phyloP scores from a whole-genome alignment of 306 rosid genomes.

The Cotoneaster glaucophyllus region DNA sequence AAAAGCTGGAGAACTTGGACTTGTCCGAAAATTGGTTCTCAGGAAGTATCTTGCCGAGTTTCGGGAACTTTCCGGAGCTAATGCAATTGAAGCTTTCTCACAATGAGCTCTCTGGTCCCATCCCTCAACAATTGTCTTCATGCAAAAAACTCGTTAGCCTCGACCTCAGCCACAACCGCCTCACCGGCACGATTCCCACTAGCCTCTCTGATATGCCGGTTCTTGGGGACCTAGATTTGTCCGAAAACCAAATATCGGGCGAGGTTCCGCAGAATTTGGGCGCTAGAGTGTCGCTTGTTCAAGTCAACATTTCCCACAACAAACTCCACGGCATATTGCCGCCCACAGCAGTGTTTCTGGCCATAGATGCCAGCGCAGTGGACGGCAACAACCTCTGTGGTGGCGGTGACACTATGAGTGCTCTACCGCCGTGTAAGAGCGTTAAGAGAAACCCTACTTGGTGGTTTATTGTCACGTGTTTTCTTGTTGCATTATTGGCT shows the following conservation, averaged over 20 bases:
- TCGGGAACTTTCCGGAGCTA: conserved; percentile 35
- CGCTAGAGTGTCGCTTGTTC: conserved; percentile 52
- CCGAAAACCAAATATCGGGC: conserved; percentile 66
- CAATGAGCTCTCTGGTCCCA: conserved; percentile 51
- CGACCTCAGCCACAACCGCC: conserved; percentile 56
- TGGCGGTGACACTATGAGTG: conserved; percentile 22
- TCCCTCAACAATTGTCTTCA: conserved; percentile 48
- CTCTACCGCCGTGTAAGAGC: conserved; percentile 52
- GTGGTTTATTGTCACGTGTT: conserved; percentile 39
- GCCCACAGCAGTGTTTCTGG: conserved; percentile 63
- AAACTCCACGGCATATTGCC: conserved; percentile 67
- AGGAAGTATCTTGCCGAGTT: conserved; percentile 33
- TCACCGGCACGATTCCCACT: conserved; percentile 49
- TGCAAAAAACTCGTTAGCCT: conserved; percentile 64
- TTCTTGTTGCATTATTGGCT: conserved; percentile 23
- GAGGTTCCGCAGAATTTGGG: conserved; percentile 60
- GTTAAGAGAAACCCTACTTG: conserved; percentile 21
- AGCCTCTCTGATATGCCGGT: conserved; percentile 57
- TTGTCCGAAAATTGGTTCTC: conserved; percentile 55
- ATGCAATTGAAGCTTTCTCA: conserved; percentile 52
- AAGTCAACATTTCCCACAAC: conserved; percentile 74
- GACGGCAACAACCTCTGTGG: conserved; percentile 67
- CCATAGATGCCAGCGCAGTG: conserved; percentile 62
- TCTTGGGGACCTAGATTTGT: conserved; percentile 70
- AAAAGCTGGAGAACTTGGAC: conserved; percentile 56